Conservation (phyloP, 2,329 filamentous ascomycete species). For the Acrodontium crateriforme region DNA sequence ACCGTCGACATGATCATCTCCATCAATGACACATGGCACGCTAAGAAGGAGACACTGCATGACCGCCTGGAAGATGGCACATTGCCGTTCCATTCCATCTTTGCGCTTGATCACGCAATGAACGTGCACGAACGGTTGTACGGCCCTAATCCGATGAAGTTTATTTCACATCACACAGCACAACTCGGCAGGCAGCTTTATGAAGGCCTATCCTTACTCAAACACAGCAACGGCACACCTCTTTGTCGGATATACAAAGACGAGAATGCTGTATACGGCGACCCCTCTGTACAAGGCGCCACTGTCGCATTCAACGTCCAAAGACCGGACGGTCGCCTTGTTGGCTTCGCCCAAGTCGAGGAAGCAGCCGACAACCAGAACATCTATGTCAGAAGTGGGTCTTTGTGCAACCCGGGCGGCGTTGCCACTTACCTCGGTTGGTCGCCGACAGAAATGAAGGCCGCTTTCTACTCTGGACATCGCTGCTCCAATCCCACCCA, state of each 20-base stretch:
- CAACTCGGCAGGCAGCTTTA: constrained; percentile 39
- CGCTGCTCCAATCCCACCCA: constrained; percentile 42
- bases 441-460: constrained; percentile 40
- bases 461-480: constrained; percentile 43
- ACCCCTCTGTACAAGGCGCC: constrained; percentile 42
- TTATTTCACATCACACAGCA: constrained; percentile 44
- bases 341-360: constrained; percentile 48
- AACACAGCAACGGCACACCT: constrained; percentile 39
- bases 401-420: constrained; percentile 41
- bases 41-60: constrained; percentile 41
- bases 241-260: constrained; percentile 45
- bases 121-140: constrained; percentile 43
- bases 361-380: constrained; percentile 38
- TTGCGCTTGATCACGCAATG: constrained; percentile 48
- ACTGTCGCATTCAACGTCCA: constrained; percentile 52
- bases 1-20: constrained; percentile 49
- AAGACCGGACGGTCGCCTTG: constrained; percentile 36
- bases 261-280: constrained; percentile 33
- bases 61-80: constrained; percentile 55
- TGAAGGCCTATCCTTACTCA: constrained; percentile 33
- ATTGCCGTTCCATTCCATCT: constrained; percentile 49
- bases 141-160: constrained; percentile 43
- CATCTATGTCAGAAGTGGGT: constrained; percentile 49
- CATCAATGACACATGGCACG: constrained; percentile 40
- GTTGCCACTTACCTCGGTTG: constrained; percentile 35